Evolutionary conservation across 345 rosid genomes (phyloP), one percentile per base, ranked within the genome.

Genomic region (Camelina laxa): DNA sequence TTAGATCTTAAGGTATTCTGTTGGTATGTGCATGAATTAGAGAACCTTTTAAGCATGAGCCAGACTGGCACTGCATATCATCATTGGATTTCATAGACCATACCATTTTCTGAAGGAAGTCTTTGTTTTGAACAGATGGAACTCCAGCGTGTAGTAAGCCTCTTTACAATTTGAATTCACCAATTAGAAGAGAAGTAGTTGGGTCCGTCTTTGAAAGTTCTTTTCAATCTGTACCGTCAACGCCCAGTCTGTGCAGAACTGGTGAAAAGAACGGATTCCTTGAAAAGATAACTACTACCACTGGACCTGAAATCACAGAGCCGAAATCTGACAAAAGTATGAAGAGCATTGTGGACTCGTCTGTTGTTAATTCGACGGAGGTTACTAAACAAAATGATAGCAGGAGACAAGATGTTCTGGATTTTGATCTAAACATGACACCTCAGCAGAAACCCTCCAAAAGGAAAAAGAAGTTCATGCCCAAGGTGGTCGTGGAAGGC

Each of bases 401-500:
- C 20, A 70, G 67, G 4, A 39, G 59, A 53, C 81, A 45, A 69
- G 60, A 59, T 70, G 77, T 65, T 17, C 80, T 55, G 77, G 83
- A 75, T 66, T 81, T 88, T 53, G 97, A 89, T 77, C 88, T 89
- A 60, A 91, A 93, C 74, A 67, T 75, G 78, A 78, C 71, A 19
- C 98, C 97, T 6, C 86, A 86, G 61, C 82, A 75, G 82, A 89
- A 86, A 80, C 75, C 79, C 47, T 83, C 88, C 20, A 91, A 84
- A 78, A 73, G 87, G 79, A 91, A 44, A 81, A 93, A 69, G 80
- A 93, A 89, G 82, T 87, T 87, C 85, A 86, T 92, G 85, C 96
- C 98, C 2, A 93, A 91, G 81, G 97, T 91, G 64, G 39, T 86
- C 17, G 53, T 5, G 68, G 91, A 91, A 84, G 90, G 83, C 69